Base-by-base conservation (phyloP, 164 flowering plant species). In the Echeveria elegans region DNA sequence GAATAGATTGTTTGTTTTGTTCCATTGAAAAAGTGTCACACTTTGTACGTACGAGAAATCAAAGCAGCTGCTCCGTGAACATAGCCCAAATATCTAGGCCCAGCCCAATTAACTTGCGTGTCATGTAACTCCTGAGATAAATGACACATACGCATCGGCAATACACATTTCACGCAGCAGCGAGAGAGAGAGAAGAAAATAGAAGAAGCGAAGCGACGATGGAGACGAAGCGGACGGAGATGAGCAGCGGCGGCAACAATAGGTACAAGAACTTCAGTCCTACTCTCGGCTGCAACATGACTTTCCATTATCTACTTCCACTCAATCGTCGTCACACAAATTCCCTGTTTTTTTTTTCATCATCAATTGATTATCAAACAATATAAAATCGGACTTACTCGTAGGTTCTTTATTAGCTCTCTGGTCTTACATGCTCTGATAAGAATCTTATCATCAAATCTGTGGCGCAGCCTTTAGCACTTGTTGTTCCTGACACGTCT, bases 381-480 rank as follows among this genome's bases (percentile, higher is more conserved):
- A n/a, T n/a, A n/a, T n/a, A n/a, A n/a, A n/a, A n/a, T n/a, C n/a
- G n/a, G n/a, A n/a, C n/a, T n/a, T n/a, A n/a, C n/a, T n/a, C n/a
- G n/a, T 28, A 95, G 99, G 95, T 95, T 18, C 91, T 95, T 53
- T 95, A 95, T 78, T 95, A 92, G 94, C 83, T 95, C 24, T 92
- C 98, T 67, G 98, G 98, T 6, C 91, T 95, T 64, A 79, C 96
- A 7, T 92, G 98, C 85, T 78, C 96, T 1, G 99, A 95, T 77
- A 97, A 95, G 76, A 95, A 95, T 77, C 92, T 95, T 61, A 95
- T 92, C 4, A 26, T 24, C 31, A 95, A 95, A 66, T 83, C 97
- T 56, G 99, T 97, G 48, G 99, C 98, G 32, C 99, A 95, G 65
- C 97, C 69, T 67, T 96, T 92, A 75, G 96, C 89, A 61, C 73